phyloP scores from a whole-genome alignment of 2,329 filamentous ascomycete species.

The Scedosporium aurantiacum region DNA sequence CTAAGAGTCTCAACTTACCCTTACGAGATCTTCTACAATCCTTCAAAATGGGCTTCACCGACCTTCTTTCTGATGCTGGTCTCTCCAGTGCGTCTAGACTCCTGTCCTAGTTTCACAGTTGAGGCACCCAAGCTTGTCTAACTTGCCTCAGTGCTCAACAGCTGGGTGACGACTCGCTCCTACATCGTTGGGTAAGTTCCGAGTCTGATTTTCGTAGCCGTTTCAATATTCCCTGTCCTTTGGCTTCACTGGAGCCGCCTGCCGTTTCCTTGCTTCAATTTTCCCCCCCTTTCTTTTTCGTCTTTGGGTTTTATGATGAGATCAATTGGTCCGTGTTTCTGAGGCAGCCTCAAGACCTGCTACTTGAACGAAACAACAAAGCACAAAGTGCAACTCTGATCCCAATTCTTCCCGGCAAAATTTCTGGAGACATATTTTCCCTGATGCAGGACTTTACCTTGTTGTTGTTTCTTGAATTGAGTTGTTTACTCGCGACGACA shows the following conservation, averaged over 20 bases:
- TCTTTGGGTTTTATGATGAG: constrained; percentile 46
- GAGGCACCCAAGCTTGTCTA: constrained; percentile 10
- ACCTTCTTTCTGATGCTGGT: constrained; percentile 56
- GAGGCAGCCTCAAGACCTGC: constrained; percentile 88
- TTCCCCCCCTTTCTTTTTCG: not conserved
- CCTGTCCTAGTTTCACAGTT: constrained; percentile 9
- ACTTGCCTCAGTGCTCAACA: constrained; percentile 49
- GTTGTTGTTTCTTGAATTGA: not conserved
- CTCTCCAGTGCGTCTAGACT: constrained; percentile 29
- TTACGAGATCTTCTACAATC: constrained; percentile 15
- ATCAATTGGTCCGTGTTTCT: constrained; percentile 92
- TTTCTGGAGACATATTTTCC: not conserved
- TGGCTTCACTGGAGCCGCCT: constrained; percentile 8
- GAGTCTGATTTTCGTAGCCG: not conserved
- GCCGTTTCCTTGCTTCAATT: constrained; percentile 1
- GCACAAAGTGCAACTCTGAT: constrained; percentile 66
- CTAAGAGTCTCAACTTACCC: constrained; percentile 10
- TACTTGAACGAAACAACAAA: constrained; percentile 63
- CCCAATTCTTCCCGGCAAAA: constrained; percentile 6
- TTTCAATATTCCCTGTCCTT: constrained; percentile 5
- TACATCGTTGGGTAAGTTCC: constrained; percentile 71
- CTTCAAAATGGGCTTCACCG: constrained; percentile 57
- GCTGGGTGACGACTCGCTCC: constrained; percentile 62
- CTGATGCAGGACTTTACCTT: too few relatives aligned
- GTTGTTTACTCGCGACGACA: too few relatives aligned